Evolutionary conservation across 495 filamentous ascomycete species (phyloP).

Genomic region (Hypoxylon subgilvum): DNA sequence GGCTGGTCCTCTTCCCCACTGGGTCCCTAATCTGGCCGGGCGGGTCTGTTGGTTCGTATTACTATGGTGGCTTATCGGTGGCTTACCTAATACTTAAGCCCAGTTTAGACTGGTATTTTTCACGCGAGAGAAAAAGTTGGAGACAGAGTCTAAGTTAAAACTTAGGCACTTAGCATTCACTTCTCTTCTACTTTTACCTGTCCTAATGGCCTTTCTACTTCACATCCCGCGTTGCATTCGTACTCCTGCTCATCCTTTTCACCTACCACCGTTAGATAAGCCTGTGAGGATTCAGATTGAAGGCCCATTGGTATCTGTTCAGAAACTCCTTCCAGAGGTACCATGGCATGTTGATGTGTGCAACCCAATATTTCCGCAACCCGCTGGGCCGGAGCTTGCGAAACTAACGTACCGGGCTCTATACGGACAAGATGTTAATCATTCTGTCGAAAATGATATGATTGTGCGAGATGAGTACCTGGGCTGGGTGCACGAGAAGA

Average conservation of each 20-base stretch:
- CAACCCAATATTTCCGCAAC: slow-evolving; percentile 33
- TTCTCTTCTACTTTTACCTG: background rate
- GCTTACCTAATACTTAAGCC: no score
- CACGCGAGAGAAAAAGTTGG: no score
- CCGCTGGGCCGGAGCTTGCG: slow-evolving; percentile 39
- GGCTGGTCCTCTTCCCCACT: no score
- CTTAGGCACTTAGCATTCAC: no score
- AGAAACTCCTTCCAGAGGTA: slow-evolving; percentile 38
- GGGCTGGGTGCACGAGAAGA: slow-evolving; percentile 26
- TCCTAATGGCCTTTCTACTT: slow-evolving; percentile 13
- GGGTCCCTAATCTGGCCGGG: no score
- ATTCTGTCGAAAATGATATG: slow-evolving; percentile 29
- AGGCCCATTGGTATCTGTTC: slow-evolving; percentile 36
- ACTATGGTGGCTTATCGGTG: no score
- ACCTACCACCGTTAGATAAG: slow-evolving; percentile 33
- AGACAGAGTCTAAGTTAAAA: no score
- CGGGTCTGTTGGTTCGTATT: no score
- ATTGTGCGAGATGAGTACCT: slow-evolving; percentile 35
- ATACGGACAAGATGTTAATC: slow-evolving; percentile 34
- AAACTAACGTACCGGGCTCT: slow-evolving; percentile 34
- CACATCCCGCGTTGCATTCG: slow-evolving; percentile 23
- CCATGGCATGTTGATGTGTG: slow-evolving; percentile 29
- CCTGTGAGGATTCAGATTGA: slow-evolving; percentile 44
- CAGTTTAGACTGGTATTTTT: no score
- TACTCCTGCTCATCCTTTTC: slow-evolving; percentile 25